phyloP scores from a whole-genome alignment of 2,329 filamentous ascomycete species.

The Verticillium nonalfalfae region DNA sequence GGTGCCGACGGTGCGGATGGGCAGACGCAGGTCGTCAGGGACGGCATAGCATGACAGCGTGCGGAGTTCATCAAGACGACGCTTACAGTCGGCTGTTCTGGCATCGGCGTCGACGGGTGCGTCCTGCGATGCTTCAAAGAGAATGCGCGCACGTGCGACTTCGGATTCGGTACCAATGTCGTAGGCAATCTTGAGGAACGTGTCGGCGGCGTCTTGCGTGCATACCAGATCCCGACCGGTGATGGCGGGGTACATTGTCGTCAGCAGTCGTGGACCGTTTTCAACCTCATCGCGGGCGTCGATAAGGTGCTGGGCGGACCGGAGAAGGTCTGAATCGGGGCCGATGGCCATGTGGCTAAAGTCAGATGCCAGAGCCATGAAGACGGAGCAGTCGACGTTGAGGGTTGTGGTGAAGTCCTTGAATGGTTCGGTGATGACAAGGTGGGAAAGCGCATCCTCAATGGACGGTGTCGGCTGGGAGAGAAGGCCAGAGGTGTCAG shows the following conservation, averaged over 20 bases:
- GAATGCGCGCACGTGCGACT: conserved; percentile 23
- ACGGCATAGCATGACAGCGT: conserved; percentile 23
- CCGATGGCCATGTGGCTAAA: conserved; percentile 27
- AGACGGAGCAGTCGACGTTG: conserved; percentile 34
- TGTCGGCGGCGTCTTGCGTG: conserved; percentile 29
- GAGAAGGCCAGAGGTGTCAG: conserved; percentile 15
- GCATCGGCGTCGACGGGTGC: conserved; percentile 5
- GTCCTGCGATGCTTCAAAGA: conserved; percentile 13
- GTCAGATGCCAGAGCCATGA: conserved; percentile 33
- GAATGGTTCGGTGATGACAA: conserved; percentile 21
- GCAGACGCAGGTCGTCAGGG: conserved; percentile 24
- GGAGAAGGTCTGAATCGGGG: conserved; percentile 13
- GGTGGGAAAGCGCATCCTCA: conserved; percentile 18
- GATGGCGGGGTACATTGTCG: conserved; percentile 26
- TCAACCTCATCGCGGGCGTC: conserved; percentile 22
- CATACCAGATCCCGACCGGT: conserved; percentile 25
- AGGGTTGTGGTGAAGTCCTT: conserved; percentile 25
- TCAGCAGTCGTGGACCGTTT: conserved; percentile 12
- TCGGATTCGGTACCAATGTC: conserved; percentile 29
- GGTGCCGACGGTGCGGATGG: conserved; percentile 20
- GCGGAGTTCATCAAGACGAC: conserved; percentile 20
- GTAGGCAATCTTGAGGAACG: conserved; percentile 28
- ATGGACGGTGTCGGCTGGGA: conserved; percentile 15
- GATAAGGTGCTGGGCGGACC: conserved; percentile 27
- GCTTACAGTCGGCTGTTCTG: not conserved